Conservation (phyloP, 1,284 basidiomycete genomes). For the Porodaedalea pini region DNA sequence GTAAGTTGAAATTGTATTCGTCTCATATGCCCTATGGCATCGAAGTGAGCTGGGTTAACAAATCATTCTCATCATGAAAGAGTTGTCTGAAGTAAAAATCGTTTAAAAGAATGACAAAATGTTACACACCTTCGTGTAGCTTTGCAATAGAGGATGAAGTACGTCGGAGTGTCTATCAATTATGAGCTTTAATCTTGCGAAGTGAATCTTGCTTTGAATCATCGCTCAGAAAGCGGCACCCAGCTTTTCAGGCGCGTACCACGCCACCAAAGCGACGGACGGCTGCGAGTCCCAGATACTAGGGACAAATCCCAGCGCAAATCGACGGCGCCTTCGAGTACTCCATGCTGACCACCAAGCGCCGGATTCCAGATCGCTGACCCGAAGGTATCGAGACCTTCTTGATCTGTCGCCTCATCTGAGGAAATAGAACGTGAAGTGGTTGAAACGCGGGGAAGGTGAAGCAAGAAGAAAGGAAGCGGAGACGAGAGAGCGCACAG, state of each 20-base stretch:
- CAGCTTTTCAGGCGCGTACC: slow-evolving; percentile 18
- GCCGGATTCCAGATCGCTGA: slow-evolving; percentile 65
- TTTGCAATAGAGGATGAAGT: no score
- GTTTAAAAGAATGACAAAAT: neutral
- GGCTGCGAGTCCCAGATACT: neutral
- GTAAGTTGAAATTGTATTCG: no score
- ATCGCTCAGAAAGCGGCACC: slow-evolving; percentile 4
- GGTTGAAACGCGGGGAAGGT: slow-evolving; percentile 49
- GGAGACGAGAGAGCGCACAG: slow-evolving; percentile 66
- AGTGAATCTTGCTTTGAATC: neutral
- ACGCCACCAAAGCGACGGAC: slow-evolving; percentile 18
- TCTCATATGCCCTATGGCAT: no score
- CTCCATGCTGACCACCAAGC: slow-evolving; percentile 45
- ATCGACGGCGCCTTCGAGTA: slow-evolving; percentile 57
- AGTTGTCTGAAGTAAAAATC: neutral
- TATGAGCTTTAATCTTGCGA: neutral
- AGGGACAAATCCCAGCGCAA: slow-evolving; percentile 61
- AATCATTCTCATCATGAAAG: neutral
- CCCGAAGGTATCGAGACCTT: slow-evolving; percentile 32
- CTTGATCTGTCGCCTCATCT: neutral
- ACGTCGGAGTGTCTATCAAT: neutral
- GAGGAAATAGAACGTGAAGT: neutral
- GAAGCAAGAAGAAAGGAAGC: slow-evolving; percentile 73
- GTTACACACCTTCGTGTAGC: no score
- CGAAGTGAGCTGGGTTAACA: slow-evolving; percentile 1